Evolutionary conservation across 1,284 basidiomycete species (phyloP), one percentile per base, ranked within the genome.

Genomic region (Nidula niveotomentosa): DNA sequence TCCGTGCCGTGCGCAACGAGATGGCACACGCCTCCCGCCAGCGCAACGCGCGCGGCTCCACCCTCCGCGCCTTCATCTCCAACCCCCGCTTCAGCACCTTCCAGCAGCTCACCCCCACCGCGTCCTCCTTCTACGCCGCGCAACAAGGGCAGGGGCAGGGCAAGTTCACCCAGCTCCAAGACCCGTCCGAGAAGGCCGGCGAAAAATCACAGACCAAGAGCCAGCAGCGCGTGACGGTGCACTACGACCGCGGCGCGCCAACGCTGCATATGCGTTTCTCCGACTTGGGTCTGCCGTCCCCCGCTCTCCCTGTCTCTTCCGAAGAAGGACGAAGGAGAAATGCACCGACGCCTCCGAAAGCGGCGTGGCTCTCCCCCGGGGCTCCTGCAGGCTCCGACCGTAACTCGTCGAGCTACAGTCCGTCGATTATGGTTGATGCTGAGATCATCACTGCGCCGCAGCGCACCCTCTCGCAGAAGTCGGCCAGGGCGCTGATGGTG

Each of bases 251-350:
- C 35, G 80, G 78, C 52, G 76, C 84, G 1, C 88, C 89, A 10
- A 76, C 74, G 33, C 73, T 91, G 33, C 72, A 83, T 48, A 73
- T 91, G 60, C 81, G 85, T 17, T 82, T 90, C 58, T 89, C 88
- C 0, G 67, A 68, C 33, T 67, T 85, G 36, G 73, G 77, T 45
- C 62, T 85, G 51, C 79, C 81, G 13, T 66, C 61, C 39, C 74
- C 75, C 15, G 63, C 63, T 15, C 45, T 13, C 18, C n/a, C 45
- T 23, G 10, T 46, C 18, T 46, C n/a, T n/a, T 17, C 44, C 17
- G 44, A 10, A 46, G 15, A 41, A 41, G 39, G 4, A 41, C 2
- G 39, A 41, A 4, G 12, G 39, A 12, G 15, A 41, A 12, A 12
- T 4, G 4, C 12, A 15, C 9, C 39, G 12, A 13, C 15, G 6